These are phyloP conservation scores for Kingdonia uniflora DNA, from an alignment of 164 flowering plant genomes.

Conservation along the genomic window DNA sequence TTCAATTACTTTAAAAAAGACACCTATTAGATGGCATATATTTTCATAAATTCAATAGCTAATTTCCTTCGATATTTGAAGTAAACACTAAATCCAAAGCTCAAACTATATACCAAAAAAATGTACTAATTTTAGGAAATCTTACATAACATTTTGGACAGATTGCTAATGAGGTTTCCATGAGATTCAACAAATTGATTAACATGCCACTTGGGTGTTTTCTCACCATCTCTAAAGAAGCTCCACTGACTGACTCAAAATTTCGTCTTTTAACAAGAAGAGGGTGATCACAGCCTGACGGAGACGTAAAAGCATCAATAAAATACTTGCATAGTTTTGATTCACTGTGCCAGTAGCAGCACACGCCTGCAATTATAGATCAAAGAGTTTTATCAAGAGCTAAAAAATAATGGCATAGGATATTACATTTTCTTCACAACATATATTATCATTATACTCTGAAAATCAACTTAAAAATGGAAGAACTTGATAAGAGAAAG, in stretches of 20 bases:
- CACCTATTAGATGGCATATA: too few relatives aligned
- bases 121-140: neutral
- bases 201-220: conserved; percentile 52
- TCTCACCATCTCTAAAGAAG: conserved; percentile 56
- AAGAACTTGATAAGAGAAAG: too few relatives aligned
- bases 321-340: conserved; percentile 83
- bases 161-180: conserved; percentile 64
- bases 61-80: too few relatives aligned
- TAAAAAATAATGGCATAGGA: neutral
- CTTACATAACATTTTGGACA: conserved; percentile 75
- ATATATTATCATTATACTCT: too few relatives aligned
- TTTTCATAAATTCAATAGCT: too few relatives aligned
- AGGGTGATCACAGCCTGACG: conserved; percentile 98
- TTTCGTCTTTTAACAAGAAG: conserved; percentile 53
- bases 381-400: neutral
- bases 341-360: conserved; percentile 88
- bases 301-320: conserved; percentile 88
- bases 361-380: conserved; percentile 43
- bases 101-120: too few relatives aligned
- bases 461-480: too few relatives aligned
- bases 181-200: conserved; percentile 31
- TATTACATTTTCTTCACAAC: too few relatives aligned
- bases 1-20: too few relatives aligned
- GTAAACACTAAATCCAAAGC: too few relatives aligned
- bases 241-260: conserved; percentile 33